phyloP scores from a whole-genome alignment of 441 rosid genomes.

The Hura crepitans region DNA sequence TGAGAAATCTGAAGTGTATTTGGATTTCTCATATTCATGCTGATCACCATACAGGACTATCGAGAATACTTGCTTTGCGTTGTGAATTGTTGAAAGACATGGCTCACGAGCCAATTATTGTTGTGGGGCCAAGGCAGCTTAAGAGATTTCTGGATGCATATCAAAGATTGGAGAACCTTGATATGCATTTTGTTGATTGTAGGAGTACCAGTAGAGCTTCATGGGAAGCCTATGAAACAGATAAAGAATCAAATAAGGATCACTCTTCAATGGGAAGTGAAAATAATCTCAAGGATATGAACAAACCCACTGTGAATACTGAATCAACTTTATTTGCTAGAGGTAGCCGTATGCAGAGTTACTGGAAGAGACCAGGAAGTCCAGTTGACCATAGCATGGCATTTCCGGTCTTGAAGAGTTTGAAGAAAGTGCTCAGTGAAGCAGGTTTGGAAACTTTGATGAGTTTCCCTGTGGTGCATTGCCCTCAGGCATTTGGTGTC shows the following conservation, averaged over 20 bases:
- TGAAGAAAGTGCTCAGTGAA: conserved; percentile 57
- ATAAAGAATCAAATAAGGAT: conserved; percentile 27
- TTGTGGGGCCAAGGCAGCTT: conserved; percentile 74
- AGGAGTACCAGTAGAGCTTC: conserved; percentile 58
- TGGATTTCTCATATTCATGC: conserved; percentile 99
- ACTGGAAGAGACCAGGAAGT: conserved; percentile 50
- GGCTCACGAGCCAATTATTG: conserved; percentile 69
- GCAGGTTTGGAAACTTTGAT: conserved; percentile 59
- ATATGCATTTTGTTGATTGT: conserved; percentile 86
- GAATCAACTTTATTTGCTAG: conserved; percentile 48
- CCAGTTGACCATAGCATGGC: conserved; percentile 39
- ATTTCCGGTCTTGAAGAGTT: conserved; percentile 43
- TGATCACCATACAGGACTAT: conserved; percentile 84
- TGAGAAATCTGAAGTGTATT: conserved; percentile 59
- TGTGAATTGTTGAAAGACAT: conserved; percentile 57
- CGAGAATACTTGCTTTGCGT: conserved; percentile 76
- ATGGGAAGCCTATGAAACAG: conserved; percentile 47
- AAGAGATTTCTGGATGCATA: conserved; percentile 85
- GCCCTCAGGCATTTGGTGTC: conserved; percentile 84
- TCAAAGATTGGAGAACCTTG: conserved; percentile 81
- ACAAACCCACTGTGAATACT: conserved; percentile 16
- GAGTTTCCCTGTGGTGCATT: conserved; percentile 92
- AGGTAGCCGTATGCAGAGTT: conserved; percentile 70
- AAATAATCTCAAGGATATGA: conserved; percentile 7
- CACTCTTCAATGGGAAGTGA: conserved; percentile 27